Base-by-base conservation (phyloP, 2,329 filamentous ascomycete species). In the Fusarium xylarioides region DNA sequence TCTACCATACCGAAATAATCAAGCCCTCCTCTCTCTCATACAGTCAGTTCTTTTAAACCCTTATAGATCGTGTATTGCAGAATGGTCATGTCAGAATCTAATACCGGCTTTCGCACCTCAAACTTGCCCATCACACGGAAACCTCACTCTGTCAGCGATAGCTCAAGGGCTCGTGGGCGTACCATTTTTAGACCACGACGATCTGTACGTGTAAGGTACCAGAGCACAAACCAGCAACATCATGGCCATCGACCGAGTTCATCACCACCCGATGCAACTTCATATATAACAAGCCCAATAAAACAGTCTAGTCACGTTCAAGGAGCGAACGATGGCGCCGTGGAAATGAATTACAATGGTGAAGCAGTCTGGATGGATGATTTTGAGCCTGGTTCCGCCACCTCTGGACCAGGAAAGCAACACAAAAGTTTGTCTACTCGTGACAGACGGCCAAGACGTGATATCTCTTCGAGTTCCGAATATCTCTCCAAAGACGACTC, bases 51-150 rank as follows among this genome's bases (percentile, higher is more conserved):
- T 60, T 71, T 71, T 65, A 65, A 74, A 68, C 74, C 52, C 23
- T 26, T 61, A 58, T 62, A 32, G 53, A n/a, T 59, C 62, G 46
- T 55, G 60, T 14, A 30, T 60, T 53, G 11, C 64, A 76, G 42
- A 50, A 82, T 83, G 81, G 72, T 71, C 71, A 62, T 71, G 35
- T 57, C 76, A 72, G 73, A 78, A 76, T 78, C 79, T 70, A 79
- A 79, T 47, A 65, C 74, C 28, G 74, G 78, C 60, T 69, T 71
- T 63, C 65, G 68, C 63, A 49, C 74, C 63, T 64, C 64, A 61
- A 63, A 69, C n/a, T 65, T 71, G 46, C 67, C 68, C 21, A 70
- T 49, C 46, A 73, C 54, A 56, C 60, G 60, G 32, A 63, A 63
- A 42, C 32, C 63, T 43, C 54, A 53, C 52, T 50, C 67, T 26